A percentile compares a stretch with the other conserved stretches of the same genome.
These are phyloP conservation scores for Myxozyma geophila DNA, from an alignment of 805 yeast genomes.

Conservation along the genomic window DNA sequence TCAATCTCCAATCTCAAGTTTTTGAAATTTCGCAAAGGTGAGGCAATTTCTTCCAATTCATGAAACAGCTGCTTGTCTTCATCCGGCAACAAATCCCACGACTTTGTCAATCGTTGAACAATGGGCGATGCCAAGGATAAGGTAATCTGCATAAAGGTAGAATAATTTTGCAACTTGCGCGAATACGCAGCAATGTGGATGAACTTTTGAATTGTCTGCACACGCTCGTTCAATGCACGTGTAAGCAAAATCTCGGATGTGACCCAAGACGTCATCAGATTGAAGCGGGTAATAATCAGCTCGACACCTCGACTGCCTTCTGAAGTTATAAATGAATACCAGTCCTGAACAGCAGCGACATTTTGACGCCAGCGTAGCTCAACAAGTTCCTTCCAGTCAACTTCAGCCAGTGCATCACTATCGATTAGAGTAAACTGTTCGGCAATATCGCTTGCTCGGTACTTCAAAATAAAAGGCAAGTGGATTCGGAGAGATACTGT, in stretches of 20 bases:
- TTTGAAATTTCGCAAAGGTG: conserved; percentile 74
- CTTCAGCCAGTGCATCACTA: conserved; percentile 75
- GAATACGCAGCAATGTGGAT: conserved; percentile 85
- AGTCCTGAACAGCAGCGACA: conserved; percentile 71
- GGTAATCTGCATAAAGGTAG: conserved; percentile 85
- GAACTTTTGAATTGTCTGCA: conserved; percentile 76
- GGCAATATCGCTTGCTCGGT: conserved; percentile 68
- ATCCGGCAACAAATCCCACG: conserved; percentile 75
- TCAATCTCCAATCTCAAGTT: conserved; percentile 67
- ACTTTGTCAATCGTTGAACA: conserved; percentile 61
- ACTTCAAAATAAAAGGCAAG: conserved; percentile 79
- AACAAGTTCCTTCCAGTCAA: conserved; percentile 90
- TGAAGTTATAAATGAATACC: conserved; percentile 75
- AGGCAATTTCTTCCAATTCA: conserved; percentile 68
- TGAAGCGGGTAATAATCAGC: conserved; percentile 81
- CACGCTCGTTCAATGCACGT: conserved; percentile 59
- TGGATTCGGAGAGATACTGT: conserved; percentile 50
- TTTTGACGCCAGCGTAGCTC: conserved; percentile 75
- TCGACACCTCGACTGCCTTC: conserved; percentile 72
- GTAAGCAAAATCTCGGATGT: conserved; percentile 84
- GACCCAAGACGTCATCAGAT: conserved; percentile 86
- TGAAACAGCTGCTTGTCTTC: conserved; percentile 72
- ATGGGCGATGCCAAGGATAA: conserved; percentile 75
- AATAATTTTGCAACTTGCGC: conserved; percentile 71
- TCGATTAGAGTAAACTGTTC: conserved; percentile 87